A percentile compares a stretch with the other conserved stretches of the same genome.
phyloP scores from a whole-genome alignment of 306 rosid genomes.

The Rosa persica region DNA sequence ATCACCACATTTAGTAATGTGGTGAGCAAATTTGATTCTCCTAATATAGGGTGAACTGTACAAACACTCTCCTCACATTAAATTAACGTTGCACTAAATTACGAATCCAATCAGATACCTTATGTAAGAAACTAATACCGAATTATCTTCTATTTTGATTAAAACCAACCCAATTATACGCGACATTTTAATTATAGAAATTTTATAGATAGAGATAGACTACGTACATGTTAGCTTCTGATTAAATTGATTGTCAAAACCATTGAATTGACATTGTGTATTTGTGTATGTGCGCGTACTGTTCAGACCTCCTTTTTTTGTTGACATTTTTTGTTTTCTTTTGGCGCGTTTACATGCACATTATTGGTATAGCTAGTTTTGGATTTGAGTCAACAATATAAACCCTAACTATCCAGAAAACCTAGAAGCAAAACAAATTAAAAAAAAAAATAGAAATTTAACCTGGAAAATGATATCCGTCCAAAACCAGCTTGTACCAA shows the following conservation, averaged over 20 bases:
- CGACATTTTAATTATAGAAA: background rate
- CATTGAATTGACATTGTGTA: background rate
- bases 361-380: background rate
- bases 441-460: background rate
- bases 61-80: background rate
- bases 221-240: background rate
- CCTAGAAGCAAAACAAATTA: background rate
- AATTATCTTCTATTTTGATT: background rate
- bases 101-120: background rate
- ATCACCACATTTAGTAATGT: too few species aligned
- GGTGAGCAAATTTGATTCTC: too few species aligned
- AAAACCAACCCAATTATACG: background rate
- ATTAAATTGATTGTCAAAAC: background rate
- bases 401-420: background rate
- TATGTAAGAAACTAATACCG: too few species aligned
- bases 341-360: slow-evolving; percentile 14
- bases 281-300: background rate
- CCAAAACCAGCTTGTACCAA: background rate
- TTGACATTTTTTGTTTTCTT: background rate
- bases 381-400: background rate
- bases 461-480: background rate
- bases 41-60: too few species aligned
- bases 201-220: background rate
- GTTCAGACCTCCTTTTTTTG: background rate
- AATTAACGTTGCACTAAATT: background rate